Base-by-base conservation (phyloP, 306 rosid genomes). In the Gastrolobium villosum region DNA sequence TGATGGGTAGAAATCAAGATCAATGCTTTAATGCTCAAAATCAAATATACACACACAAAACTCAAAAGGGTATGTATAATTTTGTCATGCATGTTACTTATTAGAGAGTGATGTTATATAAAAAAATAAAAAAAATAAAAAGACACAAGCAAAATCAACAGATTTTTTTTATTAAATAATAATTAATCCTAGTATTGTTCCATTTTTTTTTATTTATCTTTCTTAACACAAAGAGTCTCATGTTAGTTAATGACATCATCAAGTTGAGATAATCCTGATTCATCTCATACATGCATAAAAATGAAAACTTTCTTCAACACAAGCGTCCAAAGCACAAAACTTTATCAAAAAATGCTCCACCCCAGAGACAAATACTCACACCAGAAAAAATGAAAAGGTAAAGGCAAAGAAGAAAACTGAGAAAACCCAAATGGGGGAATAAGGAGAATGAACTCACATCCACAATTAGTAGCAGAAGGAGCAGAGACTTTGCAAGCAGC, bases 401-500 rank as follows among this genome's bases (percentile, higher is more conserved):
- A 10, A 41, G 5, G 1, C 1, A 30, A 55, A 3, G 45, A 10
- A 15, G 0, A 52, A 11, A 6, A 9, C 2, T 32, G 39, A 71
- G 28, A 39, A 11, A 15, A 72, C 7, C 40, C 5, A 52, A 64
- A 75, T 35, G 34, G 20, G 26, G 43, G 9, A 40, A 28, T 28
- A 50, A 10, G 28, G 8, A 37, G 70, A 53, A 36, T 2, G 1
- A 0, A 79, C 94, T 72, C 3, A 96, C 99, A 83, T 82, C 86
- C 91, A 77, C 99, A 96, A 37, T 89, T 90, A 43, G 96, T 3
- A 65, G 82, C 86, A 28, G 97, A 87, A 28, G 99, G 91, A 15
- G 97, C 92, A 34, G 94, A 87, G 72, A 93, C 87, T 83, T 96
- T 90, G 91, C 99, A 96, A 35, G 94, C 98, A 30, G 92, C 77